Base-by-base conservation (phyloP, 2,329 filamentous ascomycete species). In the Arthrobotrys sinensis region DNA sequence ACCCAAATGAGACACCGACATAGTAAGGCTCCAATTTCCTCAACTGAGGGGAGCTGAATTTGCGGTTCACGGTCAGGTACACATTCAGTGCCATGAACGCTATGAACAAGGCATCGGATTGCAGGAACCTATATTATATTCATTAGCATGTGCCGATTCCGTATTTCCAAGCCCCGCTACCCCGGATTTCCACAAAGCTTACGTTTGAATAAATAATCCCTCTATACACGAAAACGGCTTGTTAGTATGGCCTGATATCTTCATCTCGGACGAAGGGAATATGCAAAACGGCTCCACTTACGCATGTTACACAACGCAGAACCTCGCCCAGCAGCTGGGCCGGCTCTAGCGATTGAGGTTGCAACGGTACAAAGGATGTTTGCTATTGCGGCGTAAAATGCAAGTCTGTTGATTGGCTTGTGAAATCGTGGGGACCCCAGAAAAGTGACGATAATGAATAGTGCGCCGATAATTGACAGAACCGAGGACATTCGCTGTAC, bases 21-120 rank as follows among this genome's bases (percentile, higher is more conserved):
- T 96, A 96, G 72, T 88, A 90, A 53, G 90, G 88, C 82, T 96
- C 93, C 82, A 95, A 87, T 52, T 84, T 86, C 10, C 89, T 89
- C 12, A 96, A 85, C 65, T 88, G 87, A 3, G 87, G 84, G 0
- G 90, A 89, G 76, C 91, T 89, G 81, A 90, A 94, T 80, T 91
- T 92, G 81, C 87, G 87, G 83, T 93, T 94, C 82, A 96, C 93
- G 0, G 92, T 94, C 12, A 95, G 85, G 83, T 93, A 93, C 64
- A 96, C 93, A 82, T 96, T 96, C 80, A 91, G 87, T 0, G 93
- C 92, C 93, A 96, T 96, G 67, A 91, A 90, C 75, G 94, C 86
- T 0, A 91, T 92, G 92, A 91, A 94, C 53, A 91, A 86, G 0
- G 91, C 90, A 85, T 93, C 91, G 4, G 91, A 91, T 1, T 90